A percentile compares a stretch with the other conserved stretches of the same genome.
These are phyloP conservation scores for Penicillium olsonii DNA, from an alignment of 2,329 filamentous ascomycete species.

Conservation along the genomic window DNA sequence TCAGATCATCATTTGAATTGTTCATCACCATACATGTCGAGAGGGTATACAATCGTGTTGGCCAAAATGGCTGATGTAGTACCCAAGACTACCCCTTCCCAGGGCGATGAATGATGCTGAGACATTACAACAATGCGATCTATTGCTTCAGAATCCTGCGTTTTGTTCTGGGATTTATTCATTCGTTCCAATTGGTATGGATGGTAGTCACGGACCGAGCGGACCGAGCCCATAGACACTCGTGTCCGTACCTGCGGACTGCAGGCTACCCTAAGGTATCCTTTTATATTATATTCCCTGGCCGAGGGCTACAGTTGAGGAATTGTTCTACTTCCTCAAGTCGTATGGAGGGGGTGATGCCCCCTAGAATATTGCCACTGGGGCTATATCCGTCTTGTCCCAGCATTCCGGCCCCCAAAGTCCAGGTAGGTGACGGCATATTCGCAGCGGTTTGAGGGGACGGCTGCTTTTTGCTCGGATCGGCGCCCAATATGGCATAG, in stretches of 20 bases:
- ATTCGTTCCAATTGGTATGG: neutral
- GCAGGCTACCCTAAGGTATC: neutral
- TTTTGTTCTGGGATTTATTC: neutral
- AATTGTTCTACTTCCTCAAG: constrained; percentile 19
- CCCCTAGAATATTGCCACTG: constrained; percentile 4
- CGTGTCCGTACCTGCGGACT: too few relatives aligned
- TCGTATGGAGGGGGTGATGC: constrained; percentile 14
- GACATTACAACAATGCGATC: neutral
- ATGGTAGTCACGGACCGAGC: constrained; percentile 3
- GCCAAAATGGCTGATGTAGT: constrained; percentile 11
- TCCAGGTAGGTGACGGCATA: constrained; percentile 17
- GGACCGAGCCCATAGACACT: constrained; percentile 2
- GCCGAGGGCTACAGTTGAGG: constrained; percentile 16
- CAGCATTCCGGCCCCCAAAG: constrained; percentile 8
- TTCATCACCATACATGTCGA: constrained; percentile 9
- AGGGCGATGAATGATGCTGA: constrained; percentile 4
- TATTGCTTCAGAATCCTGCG: neutral
- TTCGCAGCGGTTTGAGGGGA: neutral
- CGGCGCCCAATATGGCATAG: constrained; percentile 19
- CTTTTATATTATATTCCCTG: constrained; percentile 5
- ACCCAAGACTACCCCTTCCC: constrained; percentile 11
- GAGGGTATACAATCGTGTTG: constrained; percentile 11
- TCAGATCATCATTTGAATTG: neutral
- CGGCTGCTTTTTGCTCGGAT: constrained; percentile 8
- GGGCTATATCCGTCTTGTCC: neutral